Conservation (phyloP, 371 early-diverging fungal species). For the Actinomortierella ambigua region DNA sequence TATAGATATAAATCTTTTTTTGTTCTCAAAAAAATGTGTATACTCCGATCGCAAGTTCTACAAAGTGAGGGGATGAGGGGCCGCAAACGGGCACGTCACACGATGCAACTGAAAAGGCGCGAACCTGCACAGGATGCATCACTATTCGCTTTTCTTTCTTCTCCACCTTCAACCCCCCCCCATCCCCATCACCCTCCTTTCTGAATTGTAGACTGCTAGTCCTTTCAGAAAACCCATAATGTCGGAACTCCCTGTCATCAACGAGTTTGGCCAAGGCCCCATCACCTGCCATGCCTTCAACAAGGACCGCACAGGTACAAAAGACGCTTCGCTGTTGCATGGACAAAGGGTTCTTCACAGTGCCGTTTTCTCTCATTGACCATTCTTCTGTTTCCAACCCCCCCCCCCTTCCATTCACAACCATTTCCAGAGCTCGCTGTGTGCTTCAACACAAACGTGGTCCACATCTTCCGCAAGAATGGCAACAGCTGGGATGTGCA, state of each 20-base stretch:
- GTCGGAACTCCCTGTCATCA: conserved; percentile 21
- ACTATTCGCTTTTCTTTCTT: too few relatives aligned
- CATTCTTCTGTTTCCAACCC: not conserved
- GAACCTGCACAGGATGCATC: too few relatives aligned
- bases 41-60: too few relatives aligned
- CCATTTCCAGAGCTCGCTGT: conserved; percentile 83
- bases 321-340: not conserved
- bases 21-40: too few relatives aligned
- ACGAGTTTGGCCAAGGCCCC: conserved; percentile 64
- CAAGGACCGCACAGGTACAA: conserved; percentile 81
- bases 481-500: conserved; percentile 65
- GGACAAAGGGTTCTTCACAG: not conserved
- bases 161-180: too few relatives aligned
- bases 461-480: conserved; percentile 81
- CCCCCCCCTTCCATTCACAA: not conserved
- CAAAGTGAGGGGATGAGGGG: too few relatives aligned
- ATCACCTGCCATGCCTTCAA: conserved; percentile 95
- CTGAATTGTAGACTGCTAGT: too few relatives aligned
- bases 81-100: too few relatives aligned
- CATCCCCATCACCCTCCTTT: too few relatives aligned
- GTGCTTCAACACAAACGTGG: conserved; percentile 89
- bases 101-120: too few relatives aligned
- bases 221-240: too few relatives aligned
- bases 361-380: not conserved
- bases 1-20: too few relatives aligned